phyloP scores from a whole-genome alignment of 495 filamentous ascomycete species.

The Mycothermus thermophilus region DNA sequence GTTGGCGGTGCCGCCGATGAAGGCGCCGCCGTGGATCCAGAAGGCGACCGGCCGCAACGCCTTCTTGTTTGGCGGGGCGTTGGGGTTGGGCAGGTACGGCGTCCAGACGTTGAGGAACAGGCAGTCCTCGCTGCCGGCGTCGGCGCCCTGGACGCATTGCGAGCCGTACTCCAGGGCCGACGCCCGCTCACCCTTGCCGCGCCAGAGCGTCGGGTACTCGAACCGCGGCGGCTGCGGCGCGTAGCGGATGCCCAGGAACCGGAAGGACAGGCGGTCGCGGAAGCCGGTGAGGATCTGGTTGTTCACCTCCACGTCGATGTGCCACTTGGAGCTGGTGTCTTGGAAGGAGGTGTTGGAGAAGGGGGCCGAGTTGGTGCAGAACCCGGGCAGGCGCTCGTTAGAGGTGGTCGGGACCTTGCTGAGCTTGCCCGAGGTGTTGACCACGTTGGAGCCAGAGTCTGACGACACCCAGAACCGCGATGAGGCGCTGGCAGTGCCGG shows the following conservation, averaged over 20 bases:
- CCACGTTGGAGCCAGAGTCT: constrained; percentile 1
- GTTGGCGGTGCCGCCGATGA: constrained; percentile 26
- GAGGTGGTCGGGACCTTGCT: background rate
- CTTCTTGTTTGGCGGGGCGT: constrained; percentile 10
- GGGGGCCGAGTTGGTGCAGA: constrained; percentile 35
- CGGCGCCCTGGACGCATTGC: constrained; percentile 27
- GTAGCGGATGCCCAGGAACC: constrained; percentile 32
- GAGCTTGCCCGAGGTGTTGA: constrained; percentile 2
- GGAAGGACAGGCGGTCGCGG: constrained; percentile 40
- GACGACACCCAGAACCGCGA: constrained; percentile 27
- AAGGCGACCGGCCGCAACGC: constrained; percentile 37
- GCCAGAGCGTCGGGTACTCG: constrained; percentile 24
- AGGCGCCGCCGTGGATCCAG: constrained; percentile 35
- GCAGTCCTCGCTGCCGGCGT: constrained; percentile 33
- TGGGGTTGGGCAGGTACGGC: constrained; percentile 31
- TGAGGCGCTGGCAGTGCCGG: constrained; percentile 8
- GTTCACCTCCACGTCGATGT: constrained; percentile 29
- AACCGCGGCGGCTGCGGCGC: constrained; percentile 28
- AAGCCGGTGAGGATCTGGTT: constrained; percentile 32
- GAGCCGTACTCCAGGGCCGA: constrained; percentile 27
- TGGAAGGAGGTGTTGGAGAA: constrained; percentile 26
- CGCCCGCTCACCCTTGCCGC: constrained; percentile 18
- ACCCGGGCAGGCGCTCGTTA: constrained; percentile 11
- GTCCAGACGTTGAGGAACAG: constrained; percentile 44
- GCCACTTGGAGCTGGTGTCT: constrained; percentile 30